Evolutionary conservation across 352 stramenopile genomes (phyloP).

Genomic region (Blastocystis hominis): DNA sequence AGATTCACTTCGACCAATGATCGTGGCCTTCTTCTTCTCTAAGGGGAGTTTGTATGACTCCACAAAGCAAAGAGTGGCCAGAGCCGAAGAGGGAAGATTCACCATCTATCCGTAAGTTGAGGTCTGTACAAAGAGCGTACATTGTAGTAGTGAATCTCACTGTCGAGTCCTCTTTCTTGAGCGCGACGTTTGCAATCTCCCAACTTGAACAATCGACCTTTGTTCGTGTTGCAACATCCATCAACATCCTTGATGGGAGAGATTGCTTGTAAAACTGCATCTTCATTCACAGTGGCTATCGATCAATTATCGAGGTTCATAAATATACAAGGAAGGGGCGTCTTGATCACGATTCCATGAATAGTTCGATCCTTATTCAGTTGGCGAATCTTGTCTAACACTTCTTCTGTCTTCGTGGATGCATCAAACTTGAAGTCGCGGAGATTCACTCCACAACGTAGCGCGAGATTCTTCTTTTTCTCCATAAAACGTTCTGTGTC

Average conservation of each 20-base stretch:
- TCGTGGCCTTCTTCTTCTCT: conserved; percentile 45
- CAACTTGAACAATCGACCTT: conserved; percentile 43
- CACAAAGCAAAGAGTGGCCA: conserved; percentile 45
- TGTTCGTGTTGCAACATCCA: conserved; percentile 37
- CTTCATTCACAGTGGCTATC: conserved; percentile 16
- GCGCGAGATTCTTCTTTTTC: conserved; percentile 47
- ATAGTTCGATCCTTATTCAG: conserved; percentile 50
- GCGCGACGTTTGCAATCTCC: conserved; percentile 20
- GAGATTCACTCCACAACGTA: conserved; percentile 45
- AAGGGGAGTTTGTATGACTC: conserved; percentile 50
- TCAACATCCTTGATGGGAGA: conserved; percentile 53
- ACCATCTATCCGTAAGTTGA: neutral
- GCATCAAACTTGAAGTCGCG: conserved; percentile 52
- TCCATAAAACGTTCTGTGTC: conserved; percentile 52
- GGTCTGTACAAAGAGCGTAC: neutral
- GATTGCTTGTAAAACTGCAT: conserved; percentile 22
- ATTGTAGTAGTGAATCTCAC: conserved; percentile 55
- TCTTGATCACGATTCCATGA: conserved; percentile 51
- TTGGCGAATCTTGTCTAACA: conserved; percentile 48
- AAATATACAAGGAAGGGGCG: conserved; percentile 18
- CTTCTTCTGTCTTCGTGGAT: conserved; percentile 46
- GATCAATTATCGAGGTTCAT: neutral
- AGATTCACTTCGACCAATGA: conserved; percentile 39
- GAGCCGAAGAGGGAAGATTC: conserved; percentile 42
- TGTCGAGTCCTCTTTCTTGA: neutral